Evolutionary conservation across 768 basidiomycete species (phyloP).

Genomic region (Lactifluus volemus): DNA sequence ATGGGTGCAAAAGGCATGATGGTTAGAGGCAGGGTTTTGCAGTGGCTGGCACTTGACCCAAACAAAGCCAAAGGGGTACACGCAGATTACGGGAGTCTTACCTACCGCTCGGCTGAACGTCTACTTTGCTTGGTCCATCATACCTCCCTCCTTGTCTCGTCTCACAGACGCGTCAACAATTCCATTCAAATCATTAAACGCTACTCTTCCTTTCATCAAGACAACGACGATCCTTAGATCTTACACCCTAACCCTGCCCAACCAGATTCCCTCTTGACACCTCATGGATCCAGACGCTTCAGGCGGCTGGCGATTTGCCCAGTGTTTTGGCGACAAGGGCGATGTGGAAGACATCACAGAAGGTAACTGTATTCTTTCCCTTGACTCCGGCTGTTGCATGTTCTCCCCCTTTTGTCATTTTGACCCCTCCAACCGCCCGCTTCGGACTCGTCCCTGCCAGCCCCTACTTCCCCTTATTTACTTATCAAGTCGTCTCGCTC

Average conservation of each 20-base stretch:
- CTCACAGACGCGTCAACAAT: background rate
- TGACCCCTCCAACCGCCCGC: constrained; percentile 4
- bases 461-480: background rate
- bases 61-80: constrained; percentile 22
- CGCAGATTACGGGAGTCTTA: no score
- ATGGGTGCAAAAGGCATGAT: constrained; percentile 83
- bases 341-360: constrained; percentile 99
- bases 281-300: constrained; percentile 79
- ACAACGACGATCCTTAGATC: constrained; percentile 21
- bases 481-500: constrained; percentile 8
- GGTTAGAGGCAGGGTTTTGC: background rate
- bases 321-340: constrained; percentile 99
- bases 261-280: constrained; percentile 20
- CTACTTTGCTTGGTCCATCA: constrained; percentile 6
- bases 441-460: background rate
- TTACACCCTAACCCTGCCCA: constrained; percentile 20
- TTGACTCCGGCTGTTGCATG: constrained; percentile 11
- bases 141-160: background rate
- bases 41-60: background rate
- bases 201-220: background rate
- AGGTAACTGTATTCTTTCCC: constrained; percentile 43
- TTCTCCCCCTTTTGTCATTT: background rate
- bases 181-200: constrained; percentile 1
- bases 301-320: constrained; percentile 95
- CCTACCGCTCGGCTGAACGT: no score